Evolutionary conservation across 441 rosid species (phyloP).

Genomic region (Cnidoscolus chayamansa): DNA sequence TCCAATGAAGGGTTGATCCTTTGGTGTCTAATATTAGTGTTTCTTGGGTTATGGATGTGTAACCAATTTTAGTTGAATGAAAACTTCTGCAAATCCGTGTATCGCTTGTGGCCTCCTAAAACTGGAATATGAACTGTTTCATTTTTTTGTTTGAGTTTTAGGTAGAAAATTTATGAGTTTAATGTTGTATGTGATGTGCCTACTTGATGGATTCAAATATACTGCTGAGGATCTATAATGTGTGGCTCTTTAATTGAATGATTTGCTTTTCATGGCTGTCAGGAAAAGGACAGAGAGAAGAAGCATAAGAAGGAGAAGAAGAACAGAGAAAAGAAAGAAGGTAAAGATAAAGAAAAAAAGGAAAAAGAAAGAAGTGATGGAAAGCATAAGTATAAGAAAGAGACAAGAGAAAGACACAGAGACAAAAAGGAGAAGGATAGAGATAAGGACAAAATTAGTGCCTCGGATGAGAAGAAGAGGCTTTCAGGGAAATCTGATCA

Average conservation of each 20-base stretch:
- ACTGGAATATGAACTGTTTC: background rate
- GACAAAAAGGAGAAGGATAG: conserved; percentile 41
- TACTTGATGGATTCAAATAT: background rate
- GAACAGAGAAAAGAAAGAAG: conserved; percentile 47
- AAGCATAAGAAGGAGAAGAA: conserved; percentile 52
- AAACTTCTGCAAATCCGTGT: background rate
- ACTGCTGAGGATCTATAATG: background rate
- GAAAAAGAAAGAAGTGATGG: conserved; percentile 53
- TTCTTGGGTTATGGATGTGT: background rate
- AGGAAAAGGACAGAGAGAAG: conserved; percentile 53
- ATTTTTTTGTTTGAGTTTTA: background rate
- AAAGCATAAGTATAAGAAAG: conserved; percentile 47
- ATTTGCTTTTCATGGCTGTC: conserved; percentile 11
- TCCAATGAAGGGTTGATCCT: background rate
- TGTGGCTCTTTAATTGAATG: background rate
- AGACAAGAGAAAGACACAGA: conserved; percentile 40
- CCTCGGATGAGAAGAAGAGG: conserved; percentile 40
- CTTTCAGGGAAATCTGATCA: conserved; percentile 25
- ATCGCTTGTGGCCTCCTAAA: background rate
- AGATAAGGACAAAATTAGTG: conserved; percentile 36
- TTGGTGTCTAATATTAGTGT: background rate
- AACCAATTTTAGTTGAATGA: background rate
- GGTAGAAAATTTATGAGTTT: background rate
- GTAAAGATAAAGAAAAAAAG: conserved; percentile 38
- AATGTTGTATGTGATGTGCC: conserved; percentile 2